Conservation (phyloP, 805 yeast genomes). For the Cyberlindnera xishuangbannaensis region DNA sequence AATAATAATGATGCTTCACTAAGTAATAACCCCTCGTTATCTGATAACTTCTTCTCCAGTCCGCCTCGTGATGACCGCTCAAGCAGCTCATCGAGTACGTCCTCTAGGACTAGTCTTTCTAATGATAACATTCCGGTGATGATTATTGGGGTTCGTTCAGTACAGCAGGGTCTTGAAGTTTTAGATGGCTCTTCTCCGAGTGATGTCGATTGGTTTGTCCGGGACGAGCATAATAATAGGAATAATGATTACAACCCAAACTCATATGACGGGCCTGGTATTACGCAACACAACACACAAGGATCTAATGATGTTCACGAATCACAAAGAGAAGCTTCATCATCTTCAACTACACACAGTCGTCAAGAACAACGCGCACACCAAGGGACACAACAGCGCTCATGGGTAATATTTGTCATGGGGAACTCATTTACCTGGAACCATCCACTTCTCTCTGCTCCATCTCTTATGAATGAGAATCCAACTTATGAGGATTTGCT, state of each 20-base stretch:
- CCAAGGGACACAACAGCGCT: constrained; percentile 27
- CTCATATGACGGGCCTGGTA: not conserved
- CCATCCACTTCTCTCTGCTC: constrained; percentile 45
- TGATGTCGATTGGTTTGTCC: constrained; percentile 14
- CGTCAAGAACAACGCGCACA: constrained; percentile 7
- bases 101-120: not conserved
- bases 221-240: constrained; percentile 1
- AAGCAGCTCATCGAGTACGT: not conserved
- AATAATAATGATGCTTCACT: not conserved
- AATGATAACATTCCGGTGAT: constrained; percentile 37
- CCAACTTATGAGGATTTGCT: constrained; percentile 48
- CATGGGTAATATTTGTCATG: constrained; percentile 60
- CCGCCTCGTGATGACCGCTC: too few relatives aligned
- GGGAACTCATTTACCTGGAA: constrained; percentile 47
- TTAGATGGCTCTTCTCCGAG: constrained; percentile 8
- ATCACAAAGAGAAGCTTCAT: not conserved
- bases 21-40: too few relatives aligned
- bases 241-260: not conserved
- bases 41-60: too few relatives aligned
- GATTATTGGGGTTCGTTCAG: constrained; percentile 44
- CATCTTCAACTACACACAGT: not conserved
- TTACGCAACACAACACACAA: too few relatives aligned
- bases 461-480: constrained; percentile 39
- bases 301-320: too few relatives aligned
- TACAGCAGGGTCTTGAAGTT: constrained; percentile 16